Evolutionary conservation across 2,329 filamentous ascomycete species (phyloP), one percentile per base, ranked within the genome.

Genomic region (Sporothrix mexicana): DNA sequence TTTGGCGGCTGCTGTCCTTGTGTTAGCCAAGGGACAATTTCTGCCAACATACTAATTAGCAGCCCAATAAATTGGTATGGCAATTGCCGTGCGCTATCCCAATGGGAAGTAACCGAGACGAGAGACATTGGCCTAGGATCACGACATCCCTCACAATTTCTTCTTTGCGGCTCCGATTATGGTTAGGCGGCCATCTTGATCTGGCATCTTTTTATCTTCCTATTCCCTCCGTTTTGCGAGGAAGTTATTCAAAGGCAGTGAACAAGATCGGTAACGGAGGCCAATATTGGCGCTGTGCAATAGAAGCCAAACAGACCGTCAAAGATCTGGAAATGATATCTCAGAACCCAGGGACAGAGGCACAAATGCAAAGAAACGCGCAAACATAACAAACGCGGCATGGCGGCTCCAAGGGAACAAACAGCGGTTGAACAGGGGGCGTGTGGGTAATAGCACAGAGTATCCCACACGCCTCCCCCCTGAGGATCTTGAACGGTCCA

Each of bases 61-160:
- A 36, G 62, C 62, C 62, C 43, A 55, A 69, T 51, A 69, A 69
- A 69, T 25, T 41, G 13, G 23, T 41, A 41, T 49, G 69, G 69
- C 55, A 62, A 53, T 62, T 71, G 69, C 69, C 69, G 69, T 61
- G 55, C 69, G 25, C 69, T 71, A 71, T 51, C 55, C 55, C 45
- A 41, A 71, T 49, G 25, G 69, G 69, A 41, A 61, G 41, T 47
- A 61, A 30, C 41, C 41, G 36, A 43, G n/a, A 9, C 20, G n/a
- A 43, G 23, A 64, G 45, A 45, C 36, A 41, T 4, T 13, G 55
- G 55, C 59, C 36, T 17, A 20, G 36, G 57, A 30, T 3, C 36
- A 62, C 57, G 59, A 62, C 59, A 64, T 64, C 36, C n/a, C 59
- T 45, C 36, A 69, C 51, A 51, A 68, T 68, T 15, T 57, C 13